Base-by-base conservation (phyloP, 495 filamentous ascomycete species). In the Neurospora terricola region DNA sequence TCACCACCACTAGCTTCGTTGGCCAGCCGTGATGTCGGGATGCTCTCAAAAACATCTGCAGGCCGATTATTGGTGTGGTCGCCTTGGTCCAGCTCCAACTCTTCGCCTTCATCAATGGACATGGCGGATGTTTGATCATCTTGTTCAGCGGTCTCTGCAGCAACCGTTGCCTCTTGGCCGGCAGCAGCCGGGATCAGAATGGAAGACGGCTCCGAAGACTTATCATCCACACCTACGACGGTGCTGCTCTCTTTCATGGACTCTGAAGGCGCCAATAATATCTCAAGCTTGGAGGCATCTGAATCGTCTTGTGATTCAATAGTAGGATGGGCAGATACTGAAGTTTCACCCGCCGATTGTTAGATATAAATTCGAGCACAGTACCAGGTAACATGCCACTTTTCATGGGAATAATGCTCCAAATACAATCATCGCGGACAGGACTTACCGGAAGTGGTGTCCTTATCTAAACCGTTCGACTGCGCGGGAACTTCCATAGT, bases 401-500 rank as follows among this genome's bases (percentile, higher is more conserved):
- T 27, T 14, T 11, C 48, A 14, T 27, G 54, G 27, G 54, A 10
- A 16, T 66, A 4, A 36, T 36, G 54, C 54, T 18, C 27, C 27
- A 34, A 66, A 66, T 66, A 16, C 14, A 30, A 30, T 66, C 54
- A 66, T 66, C 54, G 54, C 27, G 54, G 54, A 34, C 54, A 30
- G 27, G 40, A 68, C 36, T 37, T 42, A 74, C 72, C 76, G n/a
- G 72, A 71, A 18, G 23, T 43, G 39, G 27, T 38, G 11, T 37
- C 72, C 3, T 69, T 69, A n/a, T 42, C 45, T 7, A 40, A 27
- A 38, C 69, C 73, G 34, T 71, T 77, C 5, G 37, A 30, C 70
- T 75, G 74, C 6, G 75, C 39, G 10, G 62, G 72, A 8, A 66
- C 69, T 16, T 71, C 59, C 75, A 84, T 80, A 21, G 87, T 78